These are phyloP conservation scores for Vanrija humicola DNA, from an alignment of 1,284 basidiomycete species.

Conservation along the genomic window DNA sequence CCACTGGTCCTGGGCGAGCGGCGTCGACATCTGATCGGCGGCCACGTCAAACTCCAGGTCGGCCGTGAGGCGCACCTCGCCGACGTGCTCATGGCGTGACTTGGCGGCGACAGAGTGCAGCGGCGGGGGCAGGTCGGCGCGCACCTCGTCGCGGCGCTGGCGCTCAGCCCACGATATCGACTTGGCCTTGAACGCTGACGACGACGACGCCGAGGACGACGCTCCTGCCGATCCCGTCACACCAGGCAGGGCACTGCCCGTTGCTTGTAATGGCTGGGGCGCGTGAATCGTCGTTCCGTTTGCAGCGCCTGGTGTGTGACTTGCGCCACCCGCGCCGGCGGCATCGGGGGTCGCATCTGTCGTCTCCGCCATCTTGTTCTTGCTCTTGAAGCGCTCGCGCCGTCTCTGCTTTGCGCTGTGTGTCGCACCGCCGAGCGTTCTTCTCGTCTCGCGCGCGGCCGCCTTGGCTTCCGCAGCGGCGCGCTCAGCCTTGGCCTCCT, in stretches of 20 bases:
- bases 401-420: conserved; percentile 1
- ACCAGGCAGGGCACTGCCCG: too few species aligned
- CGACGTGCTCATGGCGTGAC: conserved; percentile 11
- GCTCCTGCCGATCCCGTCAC: too few species aligned
- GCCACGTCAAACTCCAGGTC: conserved; percentile 28
- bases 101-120: conserved; percentile 16
- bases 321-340: too few species aligned
- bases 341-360: too few species aligned
- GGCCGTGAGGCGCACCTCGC: conserved; percentile 20
- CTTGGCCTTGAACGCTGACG: too few species aligned
- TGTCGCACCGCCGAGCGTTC: conserved; percentile 1
- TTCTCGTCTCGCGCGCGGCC: conserved; percentile 1
- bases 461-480: conserved; percentile 5
- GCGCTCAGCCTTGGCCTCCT: background rate
- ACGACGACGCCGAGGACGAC: too few species aligned
- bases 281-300: too few species aligned
- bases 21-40: conserved; percentile 2
- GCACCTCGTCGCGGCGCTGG: conserved; percentile 1
- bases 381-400: background rate
- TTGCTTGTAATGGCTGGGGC: too few species aligned
- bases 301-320: too few species aligned
- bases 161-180: background rate
- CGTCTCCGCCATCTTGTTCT: too few species aligned
- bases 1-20: conserved; percentile 15
- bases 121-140: conserved; percentile 25